Conservation (phyloP, 805 yeast genomes). For the Isabelozyma rhagii region DNA sequence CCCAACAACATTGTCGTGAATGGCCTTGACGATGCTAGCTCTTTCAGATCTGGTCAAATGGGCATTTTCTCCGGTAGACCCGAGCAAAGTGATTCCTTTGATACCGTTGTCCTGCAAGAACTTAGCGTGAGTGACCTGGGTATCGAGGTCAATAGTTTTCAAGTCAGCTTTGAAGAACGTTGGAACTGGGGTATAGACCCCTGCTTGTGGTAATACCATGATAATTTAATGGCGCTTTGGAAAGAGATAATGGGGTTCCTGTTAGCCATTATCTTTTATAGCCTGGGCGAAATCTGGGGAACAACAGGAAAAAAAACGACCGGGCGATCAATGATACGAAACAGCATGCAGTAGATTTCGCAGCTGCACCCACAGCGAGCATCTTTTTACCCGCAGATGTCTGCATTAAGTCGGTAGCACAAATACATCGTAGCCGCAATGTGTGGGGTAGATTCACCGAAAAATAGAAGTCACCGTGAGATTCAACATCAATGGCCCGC, state of each 20-base stretch:
- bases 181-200: constrained; percentile 52
- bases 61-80: constrained; percentile 56
- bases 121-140: constrained; percentile 45
- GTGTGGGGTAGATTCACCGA: neutral
- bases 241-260: neutral
- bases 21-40: constrained; percentile 22
- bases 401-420: neutral
- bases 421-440: neutral
- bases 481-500: neutral
- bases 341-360: neutral
- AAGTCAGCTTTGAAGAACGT: constrained; percentile 49
- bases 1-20: constrained; percentile 36
- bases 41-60: constrained; percentile 49
- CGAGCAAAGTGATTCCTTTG: constrained; percentile 46
- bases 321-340: neutral
- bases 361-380: neutral
- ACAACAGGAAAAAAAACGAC: neutral
- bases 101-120: constrained; percentile 43
- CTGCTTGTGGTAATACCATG: constrained; percentile 21
- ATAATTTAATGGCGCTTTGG: neutral
- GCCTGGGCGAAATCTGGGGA: neutral
- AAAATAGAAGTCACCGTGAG: neutral
- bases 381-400: neutral
- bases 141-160: constrained; percentile 38
- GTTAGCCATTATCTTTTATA: neutral